Percentiles rank a stretch among this genome's conserved stretches.
phyloP scores from a whole-genome alignment of 176 grass and related monocot species.

The Ampelocalamus luodianensis region DNA sequence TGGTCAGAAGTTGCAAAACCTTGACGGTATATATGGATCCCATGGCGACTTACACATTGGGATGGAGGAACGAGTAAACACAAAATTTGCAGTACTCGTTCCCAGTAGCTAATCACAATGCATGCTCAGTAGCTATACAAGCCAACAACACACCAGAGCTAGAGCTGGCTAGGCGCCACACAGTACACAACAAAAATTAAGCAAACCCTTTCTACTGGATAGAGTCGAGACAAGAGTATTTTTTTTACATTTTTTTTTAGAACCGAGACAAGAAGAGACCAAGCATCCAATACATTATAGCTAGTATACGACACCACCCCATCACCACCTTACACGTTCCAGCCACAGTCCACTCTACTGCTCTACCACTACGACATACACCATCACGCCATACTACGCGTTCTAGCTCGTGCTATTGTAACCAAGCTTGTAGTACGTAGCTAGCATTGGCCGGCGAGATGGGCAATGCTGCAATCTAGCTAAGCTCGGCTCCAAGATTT shows the following conservation, averaged over 20 bases:
- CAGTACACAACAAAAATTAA: background rate
- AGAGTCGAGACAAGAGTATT: background rate
- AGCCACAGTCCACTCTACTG: background rate
- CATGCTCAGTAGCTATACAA: too few species aligned
- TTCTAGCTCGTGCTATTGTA: background rate
- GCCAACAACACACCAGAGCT: too few species aligned
- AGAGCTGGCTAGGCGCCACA: too few species aligned
- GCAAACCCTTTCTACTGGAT: background rate
- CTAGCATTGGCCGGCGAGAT: background rate
- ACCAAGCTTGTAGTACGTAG: background rate
- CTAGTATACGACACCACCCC: background rate
- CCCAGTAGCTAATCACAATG: background rate
- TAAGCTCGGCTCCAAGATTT: background rate
- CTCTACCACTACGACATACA: background rate
- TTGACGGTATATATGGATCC: fast-evolving
- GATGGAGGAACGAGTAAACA: background rate
- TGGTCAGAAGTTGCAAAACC: background rate
- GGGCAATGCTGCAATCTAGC: background rate
- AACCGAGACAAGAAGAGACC: background rate
- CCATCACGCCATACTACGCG: background rate
- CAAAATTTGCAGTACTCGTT: background rate
- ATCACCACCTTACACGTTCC: background rate
- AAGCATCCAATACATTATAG: background rate
- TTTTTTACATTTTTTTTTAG: background rate
- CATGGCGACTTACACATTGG: background rate